Evolutionary conservation across 768 basidiomycete genomes (phyloP), one percentile per base, ranked within the genome.

Genomic region (Filobasidium floriforme): DNA sequence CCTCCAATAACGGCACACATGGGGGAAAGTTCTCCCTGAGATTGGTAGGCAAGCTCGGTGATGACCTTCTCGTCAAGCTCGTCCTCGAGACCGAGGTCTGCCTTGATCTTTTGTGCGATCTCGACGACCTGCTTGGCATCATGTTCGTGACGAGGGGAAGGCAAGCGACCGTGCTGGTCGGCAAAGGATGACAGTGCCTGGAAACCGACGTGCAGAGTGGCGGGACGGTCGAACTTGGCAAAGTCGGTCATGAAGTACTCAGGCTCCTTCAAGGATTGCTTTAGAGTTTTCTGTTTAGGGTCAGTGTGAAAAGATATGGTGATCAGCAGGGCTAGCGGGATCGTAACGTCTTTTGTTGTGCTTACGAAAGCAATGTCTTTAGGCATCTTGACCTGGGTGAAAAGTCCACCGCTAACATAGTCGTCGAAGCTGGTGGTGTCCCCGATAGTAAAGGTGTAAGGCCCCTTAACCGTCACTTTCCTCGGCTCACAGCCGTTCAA

Each of bases 321-420:
- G 28, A 65, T 32, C 59, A 41, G 44, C 37, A 41, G n/a, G 40
- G 26, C 22, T 57, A 26, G 22, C 22, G 18, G 15, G 24, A 57
- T n/a, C n/a, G 44, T 12, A 1, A 1, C 54, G 9, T 57, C 14
- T 7, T 12, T 11, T 0, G 24, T 9, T 37, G 44, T 18, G 83
- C 92, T 74, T 73, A 97, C 94, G 73, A 97, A 99, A 76, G 92
- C 86, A 59, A 97, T 81, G 60, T 92, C 84, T 81, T 94, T 98
- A 11, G 96, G 96, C 92, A 97, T 94, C 81, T 98, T 99, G 69
- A 98, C 92, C 79, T 99, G 96, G 7, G 90, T 92, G 78, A 97
- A 99, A 68, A 93, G 88, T 43, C 96, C 96, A 28, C 94, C 96
- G 32, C 85, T 76, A 71, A 87, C 85, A 80, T 98, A 98, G 54